These are phyloP conservation scores for Daldinia grandis DNA, from an alignment of 495 filamentous ascomycete genomes.

Conservation along the genomic window DNA sequence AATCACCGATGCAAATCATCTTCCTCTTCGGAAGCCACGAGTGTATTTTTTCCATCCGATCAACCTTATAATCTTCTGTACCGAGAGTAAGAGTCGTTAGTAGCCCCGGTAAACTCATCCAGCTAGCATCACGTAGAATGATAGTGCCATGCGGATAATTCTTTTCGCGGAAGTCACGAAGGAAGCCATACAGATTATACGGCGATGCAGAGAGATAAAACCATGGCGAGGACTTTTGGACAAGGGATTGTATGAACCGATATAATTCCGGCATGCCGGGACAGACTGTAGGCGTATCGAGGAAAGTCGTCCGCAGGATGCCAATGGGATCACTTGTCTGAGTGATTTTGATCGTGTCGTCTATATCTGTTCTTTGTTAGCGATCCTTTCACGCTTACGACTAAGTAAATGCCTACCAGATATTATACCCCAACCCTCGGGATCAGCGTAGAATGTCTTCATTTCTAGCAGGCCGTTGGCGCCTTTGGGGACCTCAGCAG, in stretches of 20 bases:
- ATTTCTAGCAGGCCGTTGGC: conserved; percentile 60
- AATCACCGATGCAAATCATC: conserved; percentile 87
- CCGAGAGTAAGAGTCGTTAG: conserved; percentile 80
- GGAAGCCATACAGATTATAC: conserved; percentile 92
- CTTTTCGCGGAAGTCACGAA: conserved; percentile 72
- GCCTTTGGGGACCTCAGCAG: conserved; percentile 58
- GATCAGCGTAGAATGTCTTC: conserved; percentile 75
- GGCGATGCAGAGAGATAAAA: conserved; percentile 96
- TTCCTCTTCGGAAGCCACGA: conserved; percentile 77
- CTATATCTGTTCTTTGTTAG: conserved; percentile 69
- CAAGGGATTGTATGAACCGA: conserved; percentile 61
- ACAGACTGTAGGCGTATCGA: conserved; percentile 74
- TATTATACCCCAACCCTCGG: conserved; percentile 86
- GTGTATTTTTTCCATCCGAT: conserved; percentile 78
- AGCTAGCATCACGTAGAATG: conserved; percentile 84
- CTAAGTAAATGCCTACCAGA: conserved; percentile 60
- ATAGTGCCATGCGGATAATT: conserved; percentile 81
- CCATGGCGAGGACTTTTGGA: conserved; percentile 71
- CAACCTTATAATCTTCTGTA: conserved; percentile 87
- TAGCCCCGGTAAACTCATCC: conserved; percentile 84
- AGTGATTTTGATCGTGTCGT: conserved; percentile 95
- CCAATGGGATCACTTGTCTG: conserved; percentile 79
- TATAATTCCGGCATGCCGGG: conserved; percentile 88
- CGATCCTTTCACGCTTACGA: not conserved
- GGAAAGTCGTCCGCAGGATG: conserved; percentile 84